Evolutionary conservation across 1,284 basidiomycete genomes (phyloP), one percentile per base, ranked within the genome.

Genomic region (Kalmanozyma brasiliensis): DNA sequence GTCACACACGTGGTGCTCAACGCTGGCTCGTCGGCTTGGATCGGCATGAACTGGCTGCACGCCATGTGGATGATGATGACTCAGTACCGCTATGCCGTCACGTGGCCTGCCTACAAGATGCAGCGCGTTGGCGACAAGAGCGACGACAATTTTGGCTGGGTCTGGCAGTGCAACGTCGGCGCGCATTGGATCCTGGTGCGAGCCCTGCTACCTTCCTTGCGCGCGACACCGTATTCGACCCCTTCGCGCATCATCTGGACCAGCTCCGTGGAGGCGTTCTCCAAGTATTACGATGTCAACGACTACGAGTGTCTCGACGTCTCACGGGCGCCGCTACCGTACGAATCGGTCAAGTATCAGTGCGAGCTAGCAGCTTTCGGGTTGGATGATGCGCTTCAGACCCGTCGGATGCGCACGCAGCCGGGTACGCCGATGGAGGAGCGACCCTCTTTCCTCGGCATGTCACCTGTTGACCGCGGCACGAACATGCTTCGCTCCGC

Each of bases 301-400:
- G 82, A 83, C 55, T 77, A 69, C 41, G 73, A 83, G 57, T 81
- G 82, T 51, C 26, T 78, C 8, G 66, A 81, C 43, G 55, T 47
- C 0, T 37, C 45, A 30, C 49, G 59, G 7, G 57, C 75, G 34
- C 68, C 72, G 17, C 49, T 75, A 32, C 73, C 80, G 9, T 83
- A 83, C 68, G 80, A 82, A 44, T 75, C 75, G 34, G 77, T 76
- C 41, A 83, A 83, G 59, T 83, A 81, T 42, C 82, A 83, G 49
- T 80, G 79, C 52, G 82, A 82, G 52, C 70, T 83, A 10, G 67
- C 78, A 8, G 80, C 78, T 1, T 60, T 78, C 19, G 80, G 68
- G 6, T 63, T 83, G 42, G 74, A 82, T 38, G 74, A 81, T 35
- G 67, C 69, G 24, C 64, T 82, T 17, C 47, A 69, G 47, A 59